phyloP scores from a whole-genome alignment of 805 yeast genomes.

The Maudiozyma serrabonitensis region DNA sequence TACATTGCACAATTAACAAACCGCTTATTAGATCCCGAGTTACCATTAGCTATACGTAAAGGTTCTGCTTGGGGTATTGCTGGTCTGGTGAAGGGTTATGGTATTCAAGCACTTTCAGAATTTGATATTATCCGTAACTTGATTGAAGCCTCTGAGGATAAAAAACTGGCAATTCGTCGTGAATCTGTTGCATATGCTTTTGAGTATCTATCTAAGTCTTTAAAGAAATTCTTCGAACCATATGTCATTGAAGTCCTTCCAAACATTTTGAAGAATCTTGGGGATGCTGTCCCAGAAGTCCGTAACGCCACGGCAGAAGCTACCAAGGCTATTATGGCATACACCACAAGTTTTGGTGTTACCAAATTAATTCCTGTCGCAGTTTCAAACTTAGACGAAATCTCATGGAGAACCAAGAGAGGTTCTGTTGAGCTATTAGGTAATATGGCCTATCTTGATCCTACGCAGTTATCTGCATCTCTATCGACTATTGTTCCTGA shows the following conservation, averaged over 20 bases:
- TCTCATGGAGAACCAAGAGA: slow-evolving; percentile 92
- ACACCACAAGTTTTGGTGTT: slow-evolving; percentile 87
- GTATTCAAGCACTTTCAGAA: slow-evolving; percentile 66
- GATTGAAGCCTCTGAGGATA: slow-evolving; percentile 80
- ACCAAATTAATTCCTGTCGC: slow-evolving; percentile 87
- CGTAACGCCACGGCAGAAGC: slow-evolving; percentile 84
- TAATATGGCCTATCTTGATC: slow-evolving; percentile 95
- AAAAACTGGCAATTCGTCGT: slow-evolving; percentile 59
- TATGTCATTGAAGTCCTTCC: slow-evolving; percentile 86
- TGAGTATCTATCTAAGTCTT: slow-evolving; percentile 68
- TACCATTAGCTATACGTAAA: slow-evolving; percentile 45
- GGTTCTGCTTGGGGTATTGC: slow-evolving; percentile 97
- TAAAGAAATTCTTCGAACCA: slow-evolving; percentile 83
- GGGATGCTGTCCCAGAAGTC: slow-evolving; percentile 78
- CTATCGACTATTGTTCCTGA: slow-evolving; percentile 89
- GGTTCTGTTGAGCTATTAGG: slow-evolving; percentile 95
- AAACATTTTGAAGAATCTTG: slow-evolving; percentile 65
- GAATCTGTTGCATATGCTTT: slow-evolving; percentile 85
- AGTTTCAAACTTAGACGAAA: slow-evolving; percentile 71
- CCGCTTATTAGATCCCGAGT: slow-evolving; percentile 42
- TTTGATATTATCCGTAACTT: slow-evolving; percentile 68
- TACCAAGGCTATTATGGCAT: slow-evolving; percentile 78
- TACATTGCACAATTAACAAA: slow-evolving; percentile 52
- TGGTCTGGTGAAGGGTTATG: slow-evolving; percentile 85
- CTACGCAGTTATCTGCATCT: slow-evolving; percentile 83